phyloP scores from a whole-genome alignment of 1,139 yeast species.

The Scheffersomyces titani region DNA sequence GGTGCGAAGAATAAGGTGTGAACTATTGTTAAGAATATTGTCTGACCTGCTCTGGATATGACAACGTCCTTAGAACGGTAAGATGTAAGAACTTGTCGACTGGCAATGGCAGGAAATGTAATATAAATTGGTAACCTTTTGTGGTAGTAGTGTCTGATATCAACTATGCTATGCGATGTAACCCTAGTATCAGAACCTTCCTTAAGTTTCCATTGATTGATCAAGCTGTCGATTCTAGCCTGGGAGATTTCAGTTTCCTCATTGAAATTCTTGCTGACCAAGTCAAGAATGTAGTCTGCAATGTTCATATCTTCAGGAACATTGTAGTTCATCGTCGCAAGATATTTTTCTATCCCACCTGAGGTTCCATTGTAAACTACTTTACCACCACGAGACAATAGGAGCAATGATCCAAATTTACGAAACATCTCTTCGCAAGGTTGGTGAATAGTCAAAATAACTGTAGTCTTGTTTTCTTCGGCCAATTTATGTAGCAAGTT shows the following conservation, averaged over 20 bases:
- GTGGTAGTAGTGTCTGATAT: constrained; percentile 20
- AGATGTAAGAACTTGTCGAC: constrained; percentile 18
- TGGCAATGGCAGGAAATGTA: constrained; percentile 15
- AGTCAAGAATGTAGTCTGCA: constrained; percentile 21
- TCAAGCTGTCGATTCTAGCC: constrained; percentile 13
- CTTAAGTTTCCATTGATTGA: constrained; percentile 13
- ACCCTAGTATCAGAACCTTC: not conserved
- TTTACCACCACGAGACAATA: constrained; percentile 24
- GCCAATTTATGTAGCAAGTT: constrained; percentile 18
- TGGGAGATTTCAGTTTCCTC: constrained; percentile 13
- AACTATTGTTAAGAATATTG: constrained; percentile 18
- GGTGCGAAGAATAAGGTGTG: constrained; percentile 26
- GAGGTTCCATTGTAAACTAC: constrained; percentile 22
- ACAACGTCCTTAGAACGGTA: constrained; percentile 20
- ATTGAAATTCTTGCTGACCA: constrained; percentile 13
- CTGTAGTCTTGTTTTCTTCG: constrained; percentile 17
- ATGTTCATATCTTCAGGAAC: constrained; percentile 15
- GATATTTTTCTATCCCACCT: constrained; percentile 11
- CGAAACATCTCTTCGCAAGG: constrained; percentile 23
- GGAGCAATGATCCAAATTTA: constrained; percentile 20
- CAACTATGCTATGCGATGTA: constrained; percentile 8
- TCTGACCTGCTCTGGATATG: constrained; percentile 20
- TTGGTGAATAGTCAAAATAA: constrained; percentile 26
- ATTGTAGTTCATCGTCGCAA: constrained; percentile 12
- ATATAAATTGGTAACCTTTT: constrained; percentile 20